Evolutionary conservation across 805 yeast species (phyloP), one percentile per base, ranked within the genome.

Genomic region (Ogataea neopini): DNA sequence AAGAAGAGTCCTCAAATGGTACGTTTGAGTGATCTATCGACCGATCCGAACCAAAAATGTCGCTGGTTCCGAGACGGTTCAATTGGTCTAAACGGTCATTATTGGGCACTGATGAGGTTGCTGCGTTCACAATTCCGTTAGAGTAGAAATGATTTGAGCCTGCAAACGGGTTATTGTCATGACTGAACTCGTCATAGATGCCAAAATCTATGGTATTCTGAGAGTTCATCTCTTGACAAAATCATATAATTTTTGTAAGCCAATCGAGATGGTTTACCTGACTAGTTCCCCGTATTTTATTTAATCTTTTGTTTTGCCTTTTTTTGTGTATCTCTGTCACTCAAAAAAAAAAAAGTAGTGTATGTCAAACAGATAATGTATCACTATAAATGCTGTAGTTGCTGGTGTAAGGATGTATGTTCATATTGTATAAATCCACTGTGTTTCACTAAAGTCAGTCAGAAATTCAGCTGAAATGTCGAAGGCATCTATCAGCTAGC

Each of bases 141-240:
- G 67, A 60, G 29, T 47, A 60, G 35, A 26, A 60, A 30, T 66
- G 69, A 37, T 61, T 60, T 3, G 69, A 64, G 13, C 69, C 70
- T 2, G 62, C 63, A 54, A 68, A 68, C 6, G 72, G 72, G 46
- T 68, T 68, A 44, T 67, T 67, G 44, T 66, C 70, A 28, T 53
- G 51, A 39, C 57, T 52, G 47, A 62, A 64, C 33, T 67, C 71
- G 43, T 65, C 68, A 44, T 61, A 54, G 26, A 59, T 61, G 30
- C 61, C 64, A 52, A 59, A 61, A 44, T 61, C 58, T 64, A 58
- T 61, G 37, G 22, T 19, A 17, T 19, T 20, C 15, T 34, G 20
- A 18, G 37, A 8, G 6, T 34, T 23, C 37, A 35, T 34, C 18
- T 22, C 37, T 10, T n/a, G 13, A 13, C 6, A 19, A 34, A 34